Evolutionary conservation across 805 yeast genomes (phyloP).

Genomic region (Monosporozyma aquatica): DNA sequence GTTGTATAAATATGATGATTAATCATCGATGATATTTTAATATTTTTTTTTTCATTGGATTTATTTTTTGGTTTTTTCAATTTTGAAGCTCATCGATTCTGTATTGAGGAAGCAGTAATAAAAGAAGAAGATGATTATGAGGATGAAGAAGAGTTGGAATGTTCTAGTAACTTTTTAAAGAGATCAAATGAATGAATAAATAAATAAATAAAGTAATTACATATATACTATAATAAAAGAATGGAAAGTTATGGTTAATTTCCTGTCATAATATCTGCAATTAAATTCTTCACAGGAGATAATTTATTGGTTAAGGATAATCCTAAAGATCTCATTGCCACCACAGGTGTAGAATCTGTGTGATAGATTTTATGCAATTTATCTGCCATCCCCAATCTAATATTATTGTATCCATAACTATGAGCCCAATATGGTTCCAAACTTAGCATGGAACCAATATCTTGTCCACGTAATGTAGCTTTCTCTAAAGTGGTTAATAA

Average conservation of each 20-base stretch:
- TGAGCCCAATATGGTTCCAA: slow-evolving; percentile 81
- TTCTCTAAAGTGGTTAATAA: slow-evolving; percentile 59
- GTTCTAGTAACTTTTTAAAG: too few species aligned
- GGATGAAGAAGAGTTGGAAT: too few species aligned
- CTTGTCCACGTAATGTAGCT: slow-evolving; percentile 72
- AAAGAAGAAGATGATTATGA: too few species aligned
- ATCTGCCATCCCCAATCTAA: slow-evolving; percentile 80
- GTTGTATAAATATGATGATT: background rate
- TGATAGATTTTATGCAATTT: slow-evolving; percentile 82
- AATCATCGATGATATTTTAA: background rate
- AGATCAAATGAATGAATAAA: background rate
- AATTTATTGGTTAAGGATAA: slow-evolving; percentile 57
- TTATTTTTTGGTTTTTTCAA: too few species aligned
- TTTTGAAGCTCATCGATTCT: too few species aligned
- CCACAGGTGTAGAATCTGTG: slow-evolving; percentile 64
- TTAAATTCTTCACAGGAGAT: slow-evolving; percentile 55
- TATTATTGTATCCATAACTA: slow-evolving; percentile 74
- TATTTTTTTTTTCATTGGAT: background rate
- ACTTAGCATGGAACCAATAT: slow-evolving; percentile 72
- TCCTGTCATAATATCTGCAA: slow-evolving; percentile 50
- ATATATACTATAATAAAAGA: background rate
- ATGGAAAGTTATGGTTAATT: background rate
- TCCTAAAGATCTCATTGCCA: slow-evolving; percentile 66
- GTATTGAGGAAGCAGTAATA: too few species aligned
- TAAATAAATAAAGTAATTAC: background rate